These are phyloP conservation scores for Cercospora canescens DNA, from an alignment of 2,329 filamentous ascomycete genomes.

Conservation along the genomic window DNA sequence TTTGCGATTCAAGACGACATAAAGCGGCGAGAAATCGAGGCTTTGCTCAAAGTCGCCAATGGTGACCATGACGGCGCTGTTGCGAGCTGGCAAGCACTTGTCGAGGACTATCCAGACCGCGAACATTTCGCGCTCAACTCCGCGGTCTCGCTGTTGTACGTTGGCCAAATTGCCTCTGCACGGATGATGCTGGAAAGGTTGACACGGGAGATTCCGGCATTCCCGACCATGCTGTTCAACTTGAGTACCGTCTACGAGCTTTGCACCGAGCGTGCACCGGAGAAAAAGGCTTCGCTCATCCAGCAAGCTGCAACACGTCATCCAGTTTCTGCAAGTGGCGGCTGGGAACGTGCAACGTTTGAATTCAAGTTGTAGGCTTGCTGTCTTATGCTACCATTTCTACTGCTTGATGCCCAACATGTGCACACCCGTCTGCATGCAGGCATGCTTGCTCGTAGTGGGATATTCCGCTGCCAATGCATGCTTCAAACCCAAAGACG, in stretches of 20 bases:
- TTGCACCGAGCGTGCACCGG: conserved; percentile 73
- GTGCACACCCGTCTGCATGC: not conserved
- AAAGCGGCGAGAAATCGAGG: conserved; percentile 54
- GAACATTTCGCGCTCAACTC: conserved; percentile 79
- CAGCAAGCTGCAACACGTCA: conserved; percentile 24
- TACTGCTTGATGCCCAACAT: not conserved
- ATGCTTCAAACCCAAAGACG: not conserved
- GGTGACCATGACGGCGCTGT: conserved; percentile 68
- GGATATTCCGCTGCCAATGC: not conserved
- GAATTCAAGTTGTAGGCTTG: conserved; percentile 35
- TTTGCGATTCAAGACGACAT: conserved; percentile 22
- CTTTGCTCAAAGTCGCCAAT: conserved; percentile 77
- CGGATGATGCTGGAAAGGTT: conserved; percentile 66
- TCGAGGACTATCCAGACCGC: conserved; percentile 51
- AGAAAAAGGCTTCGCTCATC: conserved; percentile 69
- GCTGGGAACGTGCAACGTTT: conserved; percentile 33
- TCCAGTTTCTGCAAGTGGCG: conserved; percentile 27
- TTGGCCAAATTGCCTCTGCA: conserved; percentile 72
- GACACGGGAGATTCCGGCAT: conserved; percentile 63
- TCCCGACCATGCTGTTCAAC: conserved; percentile 84
- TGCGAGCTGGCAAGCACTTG: conserved; percentile 58
- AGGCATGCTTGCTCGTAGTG: not conserved
- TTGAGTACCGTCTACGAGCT: conserved; percentile 89
- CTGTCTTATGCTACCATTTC: not conserved
- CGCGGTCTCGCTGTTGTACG: conserved; percentile 81